Percentiles rank a stretch among this genome's conserved stretches.
Evolutionary conservation across 106 monocot species (phyloP).

Genomic region (Dendrobium chrysotoxum): DNA sequence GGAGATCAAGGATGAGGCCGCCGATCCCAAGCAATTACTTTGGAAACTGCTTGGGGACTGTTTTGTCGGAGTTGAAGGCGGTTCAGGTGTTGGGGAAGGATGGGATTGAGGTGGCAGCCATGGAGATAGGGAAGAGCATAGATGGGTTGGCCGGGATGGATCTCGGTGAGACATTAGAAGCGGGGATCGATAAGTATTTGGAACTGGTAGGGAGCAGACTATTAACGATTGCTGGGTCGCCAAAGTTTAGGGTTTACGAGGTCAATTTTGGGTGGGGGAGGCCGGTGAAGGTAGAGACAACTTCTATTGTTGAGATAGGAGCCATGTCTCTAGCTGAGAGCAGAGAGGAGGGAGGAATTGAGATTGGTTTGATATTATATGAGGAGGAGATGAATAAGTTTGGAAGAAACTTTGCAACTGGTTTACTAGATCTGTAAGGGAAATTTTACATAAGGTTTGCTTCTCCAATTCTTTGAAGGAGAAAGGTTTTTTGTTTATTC

Average conservation of each 20-base stretch:
- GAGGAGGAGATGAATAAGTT: constrained; percentile 5
- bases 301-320: constrained; percentile 7
- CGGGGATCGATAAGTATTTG: not conserved
- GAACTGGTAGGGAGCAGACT: not conserved
- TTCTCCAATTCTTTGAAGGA: no score
- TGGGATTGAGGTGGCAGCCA: constrained; percentile 4
- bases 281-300: constrained; percentile 12
- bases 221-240: not conserved
- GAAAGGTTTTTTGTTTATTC: no score
- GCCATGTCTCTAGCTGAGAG: constrained; percentile 7
- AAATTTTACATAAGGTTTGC: no score
- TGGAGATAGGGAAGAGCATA: constrained; percentile 1
- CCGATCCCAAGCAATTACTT: constrained; percentile 23
- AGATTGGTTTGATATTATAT: constrained; percentile 9
- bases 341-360: constrained; percentile 1
- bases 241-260: constrained; percentile 21
- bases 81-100: not conserved
- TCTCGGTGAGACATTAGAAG: not conserved
- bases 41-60: constrained; percentile 25
- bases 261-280: constrained; percentile 20
- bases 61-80: not conserved
- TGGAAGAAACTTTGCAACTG: not conserved
- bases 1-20: constrained; percentile 20
- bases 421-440: no score
- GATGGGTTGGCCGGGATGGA: not conserved